Percentiles rank a stretch among this genome's conserved stretches.
These are phyloP conservation scores for Aspergillus oerlinghausenensis DNA, from an alignment of 2,329 filamentous ascomycete species.

Conservation along the genomic window DNA sequence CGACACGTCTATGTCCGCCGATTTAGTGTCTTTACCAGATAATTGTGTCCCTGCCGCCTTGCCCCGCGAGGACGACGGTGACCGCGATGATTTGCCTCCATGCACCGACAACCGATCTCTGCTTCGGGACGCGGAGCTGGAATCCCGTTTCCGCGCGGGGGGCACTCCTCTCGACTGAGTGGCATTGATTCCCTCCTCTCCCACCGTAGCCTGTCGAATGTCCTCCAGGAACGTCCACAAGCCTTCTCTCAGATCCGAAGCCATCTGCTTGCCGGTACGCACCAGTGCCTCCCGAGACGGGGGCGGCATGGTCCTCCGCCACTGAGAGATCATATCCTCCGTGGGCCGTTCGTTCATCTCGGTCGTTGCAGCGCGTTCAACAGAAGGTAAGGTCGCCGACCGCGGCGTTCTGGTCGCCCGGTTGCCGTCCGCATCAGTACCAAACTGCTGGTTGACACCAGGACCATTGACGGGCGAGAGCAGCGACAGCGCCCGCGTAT, in stretches of 20 bases:
- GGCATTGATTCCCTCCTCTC: conserved; percentile 76
- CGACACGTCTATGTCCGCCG: conserved; percentile 40
- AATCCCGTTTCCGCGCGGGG: conserved; percentile 27
- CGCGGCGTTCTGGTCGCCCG: conserved; percentile 34
- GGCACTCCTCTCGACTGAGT: conserved; percentile 36
- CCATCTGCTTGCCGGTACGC: conserved; percentile 67
- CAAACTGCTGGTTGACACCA: conserved; percentile 13
- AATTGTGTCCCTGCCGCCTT: conserved; percentile 27
- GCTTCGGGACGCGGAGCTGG: conserved; percentile 28
- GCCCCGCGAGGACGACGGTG: conserved; percentile 27
- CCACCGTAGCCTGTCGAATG: conserved; percentile 88
- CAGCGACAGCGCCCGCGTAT: conserved; percentile 69
- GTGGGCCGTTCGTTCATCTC: conserved; percentile 21
- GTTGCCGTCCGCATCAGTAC: conserved; percentile 15
- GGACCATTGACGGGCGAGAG: conserved; percentile 57
- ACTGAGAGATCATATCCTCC: conserved; percentile 36
- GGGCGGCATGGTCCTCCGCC: conserved; percentile 40
- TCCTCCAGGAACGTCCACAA: conserved; percentile 95
- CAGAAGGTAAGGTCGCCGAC: conserved; percentile 39
- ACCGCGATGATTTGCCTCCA: conserved; percentile 26
- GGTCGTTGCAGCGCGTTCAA: conserved; percentile 28
- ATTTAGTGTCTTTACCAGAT: conserved; percentile 39
- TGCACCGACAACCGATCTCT: conserved; percentile 28
- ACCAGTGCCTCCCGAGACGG: conserved; percentile 50
- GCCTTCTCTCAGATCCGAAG: conserved; percentile 82